Base-by-base conservation (phyloP, 78 protist species). In the Dictyostelium firmibasis region DNA sequence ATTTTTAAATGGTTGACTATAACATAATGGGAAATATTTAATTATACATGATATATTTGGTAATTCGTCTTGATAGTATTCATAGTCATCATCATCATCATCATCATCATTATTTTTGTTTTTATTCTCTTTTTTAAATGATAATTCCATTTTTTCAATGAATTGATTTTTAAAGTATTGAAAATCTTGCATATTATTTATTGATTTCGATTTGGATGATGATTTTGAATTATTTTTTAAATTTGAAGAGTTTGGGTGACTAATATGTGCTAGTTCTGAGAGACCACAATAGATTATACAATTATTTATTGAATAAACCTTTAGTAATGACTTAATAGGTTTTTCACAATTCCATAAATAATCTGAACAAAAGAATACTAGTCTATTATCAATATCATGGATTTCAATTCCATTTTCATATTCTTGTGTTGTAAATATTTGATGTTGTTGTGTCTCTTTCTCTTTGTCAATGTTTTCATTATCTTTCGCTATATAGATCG, bases 321-420 rank as follows among this genome's bases (percentile, higher is more conserved):
- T 20, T 14, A 86, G 16, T 36, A 86, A 36, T 81, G 64, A 33
- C 36, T 87, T 64, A 3, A 86, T 86, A 53, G 57, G 47, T 3
- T 86, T 81, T 50, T 72, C 3, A 16, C 60, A 75, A 53, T 76
- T 81, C 92, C 92, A 86, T 41, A 86, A 57, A 75, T 76, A 86
- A n/a, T 31, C 35, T 31, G 84, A 60, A 23, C 69, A n/a, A 36
- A 83, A 62, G 77, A 83, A 83, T 62, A 83, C 88, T 9, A 83
- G 13, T 38, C 38, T 83, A 29, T 33, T 35, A 13, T 33, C 10
- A 3, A 38, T 72, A 20, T 83, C 77, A 29, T 62, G 38, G 38
- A 27, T 83, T 27, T 83, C 57, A 31, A n/a, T 10, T 7, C 53
- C 47, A 70, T 11, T 20, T 62, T 43, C 67, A 70, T 27, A 27